Percentiles rank a stretch among this genome's conserved stretches.
Conservation (phyloP, 2,329 filamentous ascomycete genomes). For the Cordyceps pruinosa region DNA sequence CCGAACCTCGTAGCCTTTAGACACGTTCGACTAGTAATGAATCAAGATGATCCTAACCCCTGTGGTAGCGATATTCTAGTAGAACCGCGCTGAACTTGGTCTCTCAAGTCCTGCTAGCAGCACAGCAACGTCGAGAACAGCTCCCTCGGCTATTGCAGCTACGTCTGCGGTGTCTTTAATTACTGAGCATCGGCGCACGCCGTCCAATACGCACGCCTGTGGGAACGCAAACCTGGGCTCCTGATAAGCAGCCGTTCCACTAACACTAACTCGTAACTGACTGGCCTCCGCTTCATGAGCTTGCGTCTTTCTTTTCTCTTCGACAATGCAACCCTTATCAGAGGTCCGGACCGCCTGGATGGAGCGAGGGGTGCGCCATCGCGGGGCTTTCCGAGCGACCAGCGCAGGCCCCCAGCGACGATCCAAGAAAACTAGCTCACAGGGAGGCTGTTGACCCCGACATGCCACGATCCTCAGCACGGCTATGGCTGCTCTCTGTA, state of each 20-base stretch:
- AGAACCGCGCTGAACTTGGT: too few species aligned
- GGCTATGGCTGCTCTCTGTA: too few species aligned
- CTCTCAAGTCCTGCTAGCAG: too few species aligned
- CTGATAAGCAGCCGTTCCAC: background rate
- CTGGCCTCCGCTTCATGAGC: background rate
- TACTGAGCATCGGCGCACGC: background rate
- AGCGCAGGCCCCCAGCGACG: background rate
- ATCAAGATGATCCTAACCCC: too few species aligned
- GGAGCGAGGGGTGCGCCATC: background rate
- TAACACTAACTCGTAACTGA: background rate
- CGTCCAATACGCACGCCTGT: background rate
- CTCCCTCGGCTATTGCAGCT: too few species aligned
- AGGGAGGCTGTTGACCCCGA: background rate
- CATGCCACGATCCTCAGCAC: too few species aligned
- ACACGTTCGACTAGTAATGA: too few species aligned
- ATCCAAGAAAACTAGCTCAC: background rate
- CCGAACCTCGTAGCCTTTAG: too few species aligned
- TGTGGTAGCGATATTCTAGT: too few species aligned
- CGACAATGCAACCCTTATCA: slow-evolving; percentile 4
- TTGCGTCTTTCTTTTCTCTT: background rate
- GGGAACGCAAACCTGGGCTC: background rate
- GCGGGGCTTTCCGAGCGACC: background rate
- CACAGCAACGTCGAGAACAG: too few species aligned
- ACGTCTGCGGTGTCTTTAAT: too few species aligned
- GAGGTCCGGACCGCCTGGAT: background rate